Base-by-base conservation (phyloP, 225 moss, liverwort and hornwort species). In the Climacium dendroides region DNA sequence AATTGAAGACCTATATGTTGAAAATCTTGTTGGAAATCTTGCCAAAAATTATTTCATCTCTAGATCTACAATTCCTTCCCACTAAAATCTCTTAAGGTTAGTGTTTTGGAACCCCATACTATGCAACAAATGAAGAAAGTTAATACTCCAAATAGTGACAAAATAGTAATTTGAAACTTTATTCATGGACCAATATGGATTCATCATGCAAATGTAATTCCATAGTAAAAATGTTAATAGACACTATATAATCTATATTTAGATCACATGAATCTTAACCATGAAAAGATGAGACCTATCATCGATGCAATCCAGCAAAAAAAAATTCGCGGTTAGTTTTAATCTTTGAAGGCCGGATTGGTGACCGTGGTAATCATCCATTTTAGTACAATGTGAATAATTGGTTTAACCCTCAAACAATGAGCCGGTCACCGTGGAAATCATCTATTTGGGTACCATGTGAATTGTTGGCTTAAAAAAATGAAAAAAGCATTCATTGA, bases 231-330 rank as follows among this genome's bases (percentile, higher is more conserved):
- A n/a, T 0, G 1, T 0, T 74, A 6, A 1, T 34, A 30, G 22
- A 1, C 13, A 50, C 1, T 2, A 74, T 34, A 5, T 20, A 20
- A 1, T 74, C 1, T 74, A 7, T 50, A 19, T 74, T 74, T 50
- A 8, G 0, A 34, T 75, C 2, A 20, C 13, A 13, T 8, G 3
- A 73, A 47, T 47, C 2, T 18, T 29, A 45, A 29, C 3, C 5
- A 0, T 45, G 1, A 19, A 1, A 6, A 1, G 4, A 48, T 0
- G 0, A 74, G 12, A 74, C 19, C 73, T 30, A 30, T 29, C 3
- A 32, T 12, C 2, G 4, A 19, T 0, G 12, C 32, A 50, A 13
- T 32, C 1, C 4, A 3, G 5, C 5, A n/a, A n/a, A n/a, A n/a
- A n/a, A n/a, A n/a, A n/a, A n/a, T n/a, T n/a, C n/a, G n/a, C n/a